Conservation (phyloP, 352 stramenopile genomes). For the Globisporangium perplexum region DNA sequence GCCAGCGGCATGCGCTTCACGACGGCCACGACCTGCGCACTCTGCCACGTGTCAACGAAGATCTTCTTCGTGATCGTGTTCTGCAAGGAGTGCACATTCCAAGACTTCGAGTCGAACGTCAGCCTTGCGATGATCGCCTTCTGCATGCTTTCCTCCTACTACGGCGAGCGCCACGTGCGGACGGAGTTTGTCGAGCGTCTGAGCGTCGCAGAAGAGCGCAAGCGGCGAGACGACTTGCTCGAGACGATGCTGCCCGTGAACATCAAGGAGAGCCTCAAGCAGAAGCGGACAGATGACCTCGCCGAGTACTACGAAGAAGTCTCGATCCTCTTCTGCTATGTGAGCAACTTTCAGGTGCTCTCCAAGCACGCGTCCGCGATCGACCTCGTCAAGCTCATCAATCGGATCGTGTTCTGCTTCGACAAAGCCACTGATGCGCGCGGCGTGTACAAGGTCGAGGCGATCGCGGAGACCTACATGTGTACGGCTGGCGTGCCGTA, state of each 20-base stretch:
- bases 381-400: constrained; percentile 80
- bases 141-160: constrained; percentile 63
- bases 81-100: constrained; percentile 39
- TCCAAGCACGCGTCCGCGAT: constrained; percentile 60
- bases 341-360: constrained; percentile 75
- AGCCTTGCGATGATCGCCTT: constrained; percentile 53
- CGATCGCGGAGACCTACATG: constrained; percentile 86
- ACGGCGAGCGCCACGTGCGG: constrained; percentile 57
- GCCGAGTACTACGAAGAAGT: constrained; percentile 76
- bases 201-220: constrained; percentile 59
- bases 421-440: constrained; percentile 67
- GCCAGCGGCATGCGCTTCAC: constrained; percentile 70
- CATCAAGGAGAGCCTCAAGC: constrained; percentile 74
- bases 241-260: constrained; percentile 74
- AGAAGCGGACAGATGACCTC: constrained; percentile 55
- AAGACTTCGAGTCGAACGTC: constrained; percentile 43
- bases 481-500: constrained; percentile 54
- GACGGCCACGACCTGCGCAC: constrained; percentile 37
- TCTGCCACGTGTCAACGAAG: constrained; percentile 41
- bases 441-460: constrained; percentile 85
- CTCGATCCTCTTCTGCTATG: constrained; percentile 79
- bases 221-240: constrained; percentile 58
- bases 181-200: constrained; percentile 58
- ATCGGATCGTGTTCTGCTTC: constrained; percentile 85
- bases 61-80: constrained; percentile 42